Evolutionary conservation across 2,329 filamentous ascomycete species (phyloP).

Genomic region (Microdochium paspali): DNA sequence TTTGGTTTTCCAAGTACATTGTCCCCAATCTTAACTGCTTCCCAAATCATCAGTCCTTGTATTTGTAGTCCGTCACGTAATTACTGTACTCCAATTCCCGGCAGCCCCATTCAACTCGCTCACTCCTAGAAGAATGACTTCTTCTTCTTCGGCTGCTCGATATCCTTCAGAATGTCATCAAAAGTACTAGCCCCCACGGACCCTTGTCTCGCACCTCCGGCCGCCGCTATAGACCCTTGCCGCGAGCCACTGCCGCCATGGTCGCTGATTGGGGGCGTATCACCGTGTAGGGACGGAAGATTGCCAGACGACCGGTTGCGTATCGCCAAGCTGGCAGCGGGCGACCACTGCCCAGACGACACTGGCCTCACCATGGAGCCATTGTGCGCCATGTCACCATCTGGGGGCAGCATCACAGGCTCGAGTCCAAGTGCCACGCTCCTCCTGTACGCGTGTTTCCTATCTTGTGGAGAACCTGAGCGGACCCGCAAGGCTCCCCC

Average conservation of each 20-base stretch:
- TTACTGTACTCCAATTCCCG: background rate
- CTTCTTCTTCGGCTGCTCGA: constrained; percentile 23
- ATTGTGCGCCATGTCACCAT: constrained; percentile 5
- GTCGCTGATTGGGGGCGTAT: constrained; percentile 1
- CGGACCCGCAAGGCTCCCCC: constrained; percentile 14
- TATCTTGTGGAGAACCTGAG: constrained; percentile 13
- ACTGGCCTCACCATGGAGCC: constrained; percentile 14
- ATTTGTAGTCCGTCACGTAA: background rate
- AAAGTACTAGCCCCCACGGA: constrained; percentile 20
- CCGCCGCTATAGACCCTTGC: constrained; percentile 6
- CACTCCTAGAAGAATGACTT: constrained; percentile 17
- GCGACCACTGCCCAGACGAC: constrained; percentile 11
- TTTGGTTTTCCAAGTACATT: too few species aligned
- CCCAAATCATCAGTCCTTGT: too few species aligned
- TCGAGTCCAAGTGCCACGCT: constrained; percentile 22
- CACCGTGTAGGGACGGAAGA: constrained; percentile 9
- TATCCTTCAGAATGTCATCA: constrained; percentile 23
- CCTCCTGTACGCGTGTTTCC: constrained; percentile 16
- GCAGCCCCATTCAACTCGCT: background rate
- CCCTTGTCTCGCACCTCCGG: constrained; percentile 13
- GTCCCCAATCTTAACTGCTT: too few species aligned
- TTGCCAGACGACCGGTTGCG: constrained; percentile 21
- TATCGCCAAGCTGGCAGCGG: constrained; percentile 13
- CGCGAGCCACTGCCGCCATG: background rate
- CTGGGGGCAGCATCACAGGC: constrained; percentile 14